A percentile compares a stretch with the other conserved stretches of the same genome.
Evolutionary conservation across 331 rosid species (phyloP).

Genomic region (Prunus yedoensis): DNA sequence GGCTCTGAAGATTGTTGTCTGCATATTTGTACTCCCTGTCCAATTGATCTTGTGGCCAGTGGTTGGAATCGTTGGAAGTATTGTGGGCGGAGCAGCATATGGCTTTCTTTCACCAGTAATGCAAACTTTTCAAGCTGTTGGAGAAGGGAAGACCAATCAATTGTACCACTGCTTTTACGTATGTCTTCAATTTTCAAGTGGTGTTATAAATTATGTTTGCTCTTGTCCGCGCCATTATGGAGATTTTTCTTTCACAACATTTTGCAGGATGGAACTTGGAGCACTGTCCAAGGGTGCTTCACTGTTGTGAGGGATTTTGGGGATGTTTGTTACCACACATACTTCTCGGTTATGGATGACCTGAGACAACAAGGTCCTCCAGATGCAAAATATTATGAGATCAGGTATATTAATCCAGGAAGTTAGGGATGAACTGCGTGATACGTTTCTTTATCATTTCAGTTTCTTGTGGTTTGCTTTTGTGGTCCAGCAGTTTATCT

Average conservation of each 20-base stretch:
- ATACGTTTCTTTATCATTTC: neutral
- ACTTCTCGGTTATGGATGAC: conserved; percentile 79
- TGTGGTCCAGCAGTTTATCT: conserved; percentile 9
- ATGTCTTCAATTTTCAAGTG: conserved; percentile 39
- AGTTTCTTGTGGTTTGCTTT: conserved; percentile 1
- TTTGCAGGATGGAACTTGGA: conserved; percentile 83
- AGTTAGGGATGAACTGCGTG: neutral
- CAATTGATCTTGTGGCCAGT: conserved; percentile 66
- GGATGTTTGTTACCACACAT: conserved; percentile 77
- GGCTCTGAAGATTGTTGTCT: conserved; percentile 63
- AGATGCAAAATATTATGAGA: conserved; percentile 61
- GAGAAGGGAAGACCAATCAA: conserved; percentile 68
- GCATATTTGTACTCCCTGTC: conserved; percentile 61
- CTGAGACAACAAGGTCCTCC: conserved; percentile 54
- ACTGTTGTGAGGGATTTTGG: conserved; percentile 67
- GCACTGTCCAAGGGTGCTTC: conserved; percentile 54
- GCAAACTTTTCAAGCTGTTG: conserved; percentile 82
- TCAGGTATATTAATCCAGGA: conserved; percentile 47
- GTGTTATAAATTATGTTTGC: neutral
- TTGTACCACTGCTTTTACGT: conserved; percentile 70
- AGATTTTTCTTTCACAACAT: conserved; percentile 25
- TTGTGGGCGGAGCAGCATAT: conserved; percentile 76
- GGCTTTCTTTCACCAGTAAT: conserved; percentile 75
- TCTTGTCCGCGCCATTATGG: conserved; percentile 24
- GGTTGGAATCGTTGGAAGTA: conserved; percentile 73